phyloP scores from a whole-genome alignment of 371 early-diverging fungal genomes.

The Lichtheimia corymbifera region DNA sequence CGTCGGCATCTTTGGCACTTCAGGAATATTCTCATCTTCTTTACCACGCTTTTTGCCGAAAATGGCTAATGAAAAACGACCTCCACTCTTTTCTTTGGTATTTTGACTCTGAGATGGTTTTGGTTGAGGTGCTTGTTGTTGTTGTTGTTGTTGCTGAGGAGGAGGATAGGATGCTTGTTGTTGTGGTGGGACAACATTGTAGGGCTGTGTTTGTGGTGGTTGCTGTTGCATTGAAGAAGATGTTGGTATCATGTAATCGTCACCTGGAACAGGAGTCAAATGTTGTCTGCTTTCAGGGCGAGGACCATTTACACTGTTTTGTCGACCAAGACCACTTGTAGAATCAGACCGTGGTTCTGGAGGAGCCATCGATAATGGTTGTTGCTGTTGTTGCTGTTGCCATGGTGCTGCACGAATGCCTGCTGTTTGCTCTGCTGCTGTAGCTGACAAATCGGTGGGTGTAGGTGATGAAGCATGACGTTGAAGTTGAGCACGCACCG shows the following conservation, averaged over 20 bases:
- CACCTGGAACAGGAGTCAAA: slow-evolving; percentile 11
- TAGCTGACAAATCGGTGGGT: neutral
- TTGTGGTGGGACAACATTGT: too few species aligned
- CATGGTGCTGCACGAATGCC: slow-evolving; percentile 17
- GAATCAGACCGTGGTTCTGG: neutral
- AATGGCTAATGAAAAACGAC: slow-evolving; percentile 17
- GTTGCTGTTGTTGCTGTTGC: slow-evolving; percentile 2
- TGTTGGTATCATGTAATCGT: slow-evolving; percentile 2
- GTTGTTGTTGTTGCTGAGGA: slow-evolving; percentile 1
- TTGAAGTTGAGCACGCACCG: slow-evolving; percentile 17
- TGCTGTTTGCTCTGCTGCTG: neutral
- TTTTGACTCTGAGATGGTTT: neutral
- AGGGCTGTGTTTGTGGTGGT: neutral
- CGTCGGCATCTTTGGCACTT: neutral
- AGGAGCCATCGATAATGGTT: neutral
- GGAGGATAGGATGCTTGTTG: too few species aligned
- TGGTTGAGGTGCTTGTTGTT: slow-evolving; percentile 3
- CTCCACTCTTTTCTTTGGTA: neutral
- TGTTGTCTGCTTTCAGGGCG: slow-evolving; percentile 4
- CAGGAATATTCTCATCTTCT: slow-evolving; percentile 5
- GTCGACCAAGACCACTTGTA: neutral
- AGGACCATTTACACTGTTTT: slow-evolving; percentile 16
- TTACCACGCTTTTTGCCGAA: slow-evolving; percentile 24
- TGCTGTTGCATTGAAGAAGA: neutral
- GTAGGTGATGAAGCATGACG: slow-evolving; percentile 4